Evolutionary conservation across 2,329 filamentous ascomycete genomes (phyloP), one percentile per base, ranked within the genome.

Genomic region (Penicillium polonicum): DNA sequence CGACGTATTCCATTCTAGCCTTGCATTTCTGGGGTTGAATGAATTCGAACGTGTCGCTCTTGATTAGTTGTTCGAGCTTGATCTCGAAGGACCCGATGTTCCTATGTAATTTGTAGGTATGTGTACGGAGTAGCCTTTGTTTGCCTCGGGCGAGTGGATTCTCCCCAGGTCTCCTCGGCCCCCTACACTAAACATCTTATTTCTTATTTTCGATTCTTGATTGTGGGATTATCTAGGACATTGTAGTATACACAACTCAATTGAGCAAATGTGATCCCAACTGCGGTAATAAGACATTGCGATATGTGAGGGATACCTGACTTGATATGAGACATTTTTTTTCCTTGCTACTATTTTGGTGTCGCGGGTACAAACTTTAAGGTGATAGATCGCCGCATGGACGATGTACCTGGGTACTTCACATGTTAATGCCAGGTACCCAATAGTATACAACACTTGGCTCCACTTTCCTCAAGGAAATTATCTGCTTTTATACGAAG

Each of bases 251-350:
- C 21, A 29, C 0, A 27, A 23, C 3, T 6, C 27, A 33, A 43
- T 25, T 19, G 27, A 33, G 49, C 21, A 23, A 15, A 43, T 29
- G 36, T 33, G 43, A 52, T 46, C n/a, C 12, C 15, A 48, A 2
- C 19, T n/a, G 35, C 19, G 29, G 10, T 35, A 25, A 44, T 46
- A 27, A 15, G 9, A 29, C 12, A 41, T 17, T 21, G 25, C 23
- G 17, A 42, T 29, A 50, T 49, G 48, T 50, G 48, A 55, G 39
- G 46, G 38, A 45, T 51, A 49, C 41, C 17, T 43, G 13, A 29
- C 25, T 25, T 43, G 44, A 48, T 61, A 63, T 66, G 65, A 67
- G 64, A 52, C 62, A 67, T 63, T 66, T 65, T 29, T 58, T 52
- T 36, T 25, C 36, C 49, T 52, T 27, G 44, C 23, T 59, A 39